phyloP scores from a whole-genome alignment of 805 yeast species.

The Nakazawaea ernobii region DNA sequence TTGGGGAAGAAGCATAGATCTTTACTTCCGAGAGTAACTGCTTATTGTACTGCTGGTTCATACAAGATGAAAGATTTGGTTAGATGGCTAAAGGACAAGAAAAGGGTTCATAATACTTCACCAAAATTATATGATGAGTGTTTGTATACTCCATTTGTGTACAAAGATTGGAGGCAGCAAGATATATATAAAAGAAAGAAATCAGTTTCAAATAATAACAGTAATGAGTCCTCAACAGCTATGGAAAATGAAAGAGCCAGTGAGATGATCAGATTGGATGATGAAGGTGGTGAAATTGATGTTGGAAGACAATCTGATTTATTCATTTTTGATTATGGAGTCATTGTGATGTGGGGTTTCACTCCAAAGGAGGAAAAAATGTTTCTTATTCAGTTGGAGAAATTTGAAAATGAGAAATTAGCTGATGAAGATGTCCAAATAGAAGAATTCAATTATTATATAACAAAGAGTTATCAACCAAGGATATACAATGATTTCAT shows the following conservation, averaged over 20 bases:
- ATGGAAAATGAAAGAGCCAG: conserved; percentile 9
- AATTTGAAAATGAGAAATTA: conserved; percentile 85
- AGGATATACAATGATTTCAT: conserved; percentile 93
- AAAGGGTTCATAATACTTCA: conserved; percentile 64
- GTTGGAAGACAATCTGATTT: conserved; percentile 75
- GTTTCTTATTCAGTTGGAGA: conserved; percentile 78
- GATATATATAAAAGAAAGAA: conserved; percentile 13
- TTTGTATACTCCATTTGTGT: conserved; percentile 83
- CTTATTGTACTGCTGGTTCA: conserved; percentile 92
- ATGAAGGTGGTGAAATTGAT: conserved; percentile 93
- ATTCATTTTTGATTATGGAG: conserved; percentile 93
- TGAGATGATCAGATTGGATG: conserved; percentile 63
- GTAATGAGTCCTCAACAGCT: conserved; percentile 1
- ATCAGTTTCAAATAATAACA: neutral
- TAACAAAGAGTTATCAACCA: conserved; percentile 92
- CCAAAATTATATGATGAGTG: conserved; percentile 95
- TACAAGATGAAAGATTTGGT: conserved; percentile 83
- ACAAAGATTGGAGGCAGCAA: conserved; percentile 71
- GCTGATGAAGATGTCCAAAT: conserved; percentile 89
- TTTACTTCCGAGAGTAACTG: conserved; percentile 87
- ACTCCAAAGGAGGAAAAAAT: conserved; percentile 76
- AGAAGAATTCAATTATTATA: conserved; percentile 92
- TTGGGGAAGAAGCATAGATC: conserved; percentile 83
- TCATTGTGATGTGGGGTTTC: conserved; percentile 96
- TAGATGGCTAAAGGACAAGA: conserved; percentile 79